These are phyloP conservation scores for Pulicaria dysenterica DNA, from an alignment of 129 eudicot genomes.

Conservation along the genomic window DNA sequence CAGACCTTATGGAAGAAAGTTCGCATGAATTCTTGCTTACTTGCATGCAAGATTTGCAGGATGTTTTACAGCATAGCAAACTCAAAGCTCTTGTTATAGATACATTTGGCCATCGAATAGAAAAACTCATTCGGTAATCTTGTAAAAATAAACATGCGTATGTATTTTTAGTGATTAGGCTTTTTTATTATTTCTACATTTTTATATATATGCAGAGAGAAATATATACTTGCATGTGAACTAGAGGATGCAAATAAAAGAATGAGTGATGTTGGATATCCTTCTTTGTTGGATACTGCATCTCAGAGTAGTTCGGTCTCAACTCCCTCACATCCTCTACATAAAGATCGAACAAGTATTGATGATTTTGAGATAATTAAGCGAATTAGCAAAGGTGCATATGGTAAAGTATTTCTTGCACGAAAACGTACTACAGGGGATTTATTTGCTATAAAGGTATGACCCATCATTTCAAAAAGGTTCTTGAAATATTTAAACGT, in stretches of 20 bases:
- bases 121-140: slow-evolving; percentile 70
- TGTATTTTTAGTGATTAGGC: slow-evolving; percentile 13
- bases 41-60: slow-evolving; percentile 74
- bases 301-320: slow-evolving; percentile 76
- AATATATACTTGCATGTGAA: slow-evolving; percentile 65
- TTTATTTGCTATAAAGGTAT: slow-evolving; percentile 90
- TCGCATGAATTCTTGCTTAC: slow-evolving; percentile 66
- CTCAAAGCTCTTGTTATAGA: slow-evolving; percentile 77
- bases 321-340: slow-evolving; percentile 63
- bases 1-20: slow-evolving; percentile 66
- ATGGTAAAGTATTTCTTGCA: slow-evolving; percentile 80
- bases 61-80: slow-evolving; percentile 59
- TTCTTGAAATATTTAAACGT: background rate
- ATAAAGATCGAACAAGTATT: slow-evolving; percentile 78
- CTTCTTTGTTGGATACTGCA: slow-evolving; percentile 51
- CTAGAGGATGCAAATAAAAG: slow-evolving; percentile 49
- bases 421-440: slow-evolving; percentile 86
- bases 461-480: background rate
- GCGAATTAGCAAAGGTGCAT: slow-evolving; percentile 87
- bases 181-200: slow-evolving; percentile 9
- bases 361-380: slow-evolving; percentile 88
- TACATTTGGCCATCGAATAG: slow-evolving; percentile 79
- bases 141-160: background rate
- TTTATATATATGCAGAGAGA: slow-evolving; percentile 58
- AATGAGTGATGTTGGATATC: slow-evolving; percentile 43